A percentile compares a stretch with the other conserved stretches of the same genome.
Evolutionary conservation across 1,284 basidiomycete species (phyloP).

Genomic region (Apiotrichum gamsii): DNA sequence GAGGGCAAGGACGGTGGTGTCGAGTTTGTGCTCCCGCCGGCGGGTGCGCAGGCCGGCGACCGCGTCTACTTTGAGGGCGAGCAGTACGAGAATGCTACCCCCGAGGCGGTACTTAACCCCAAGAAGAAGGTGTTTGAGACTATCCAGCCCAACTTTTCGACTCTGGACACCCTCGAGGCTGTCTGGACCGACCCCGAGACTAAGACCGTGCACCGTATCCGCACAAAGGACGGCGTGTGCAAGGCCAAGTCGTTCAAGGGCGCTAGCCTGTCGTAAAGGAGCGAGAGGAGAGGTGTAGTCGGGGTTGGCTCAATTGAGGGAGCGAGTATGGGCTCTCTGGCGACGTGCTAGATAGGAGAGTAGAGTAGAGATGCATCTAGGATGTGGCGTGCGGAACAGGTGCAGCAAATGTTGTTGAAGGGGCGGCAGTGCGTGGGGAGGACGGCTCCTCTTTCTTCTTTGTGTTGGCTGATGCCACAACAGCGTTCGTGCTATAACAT

Average conservation of each 20-base stretch:
- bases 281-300: not conserved
- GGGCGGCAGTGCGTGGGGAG: too few relatives aligned
- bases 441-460: too few relatives aligned
- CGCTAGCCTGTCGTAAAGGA: constrained; percentile 73
- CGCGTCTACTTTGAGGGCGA: constrained; percentile 86
- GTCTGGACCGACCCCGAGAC: constrained; percentile 84
- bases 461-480: too few relatives aligned
- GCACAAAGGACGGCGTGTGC: constrained; percentile 77
- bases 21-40: constrained; percentile 81
- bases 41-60: constrained; percentile 80
- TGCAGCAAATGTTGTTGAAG: too few relatives aligned
- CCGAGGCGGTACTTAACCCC: constrained; percentile 79
- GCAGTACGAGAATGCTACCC: constrained; percentile 65
- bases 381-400: too few relatives aligned
- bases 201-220: constrained; percentile 72
- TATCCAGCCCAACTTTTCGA: constrained; percentile 82
- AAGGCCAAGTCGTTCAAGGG: constrained; percentile 73
- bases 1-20: constrained; percentile 86
- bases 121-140: constrained; percentile 98
- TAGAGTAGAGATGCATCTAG: too few relatives aligned
- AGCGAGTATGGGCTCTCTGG: too few relatives aligned
- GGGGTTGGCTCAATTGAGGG: too few relatives aligned
- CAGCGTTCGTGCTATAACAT: too few relatives aligned
- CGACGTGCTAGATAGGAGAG: too few relatives aligned
- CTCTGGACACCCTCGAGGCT: constrained; percentile 75